Percentiles rank a stretch among this genome's conserved stretches.
Evolutionary conservation across 805 yeast species (phyloP).

Genomic region (Priceomyces haplophilus): DNA sequence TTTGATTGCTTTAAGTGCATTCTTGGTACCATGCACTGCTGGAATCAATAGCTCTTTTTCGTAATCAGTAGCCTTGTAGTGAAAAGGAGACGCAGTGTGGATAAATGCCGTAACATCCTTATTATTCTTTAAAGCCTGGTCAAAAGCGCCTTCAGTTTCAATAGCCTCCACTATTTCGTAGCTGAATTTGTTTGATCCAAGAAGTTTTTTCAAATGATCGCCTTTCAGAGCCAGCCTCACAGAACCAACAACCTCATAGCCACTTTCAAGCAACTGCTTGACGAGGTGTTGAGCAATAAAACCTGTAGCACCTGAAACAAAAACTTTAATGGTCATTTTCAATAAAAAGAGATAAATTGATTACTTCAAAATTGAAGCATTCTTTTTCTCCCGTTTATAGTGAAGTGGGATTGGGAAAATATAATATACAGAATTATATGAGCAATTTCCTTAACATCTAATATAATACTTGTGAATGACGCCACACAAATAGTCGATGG

Average conservation of each 20-base stretch:
- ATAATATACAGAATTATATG: too few species aligned
- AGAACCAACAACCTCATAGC: slow-evolving; percentile 50
- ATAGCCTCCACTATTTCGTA: slow-evolving; percentile 51
- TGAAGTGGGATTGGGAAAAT: too few species aligned
- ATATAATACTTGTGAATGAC: too few species aligned
- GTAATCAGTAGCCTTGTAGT: slow-evolving; percentile 40
- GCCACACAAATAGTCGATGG: too few species aligned
- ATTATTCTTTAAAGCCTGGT: slow-evolving; percentile 41
- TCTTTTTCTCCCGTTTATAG: too few species aligned
- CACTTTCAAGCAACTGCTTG: slow-evolving; percentile 35
- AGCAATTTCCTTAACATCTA: too few species aligned
- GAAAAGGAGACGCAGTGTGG: slow-evolving; percentile 63
- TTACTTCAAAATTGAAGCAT: too few species aligned
- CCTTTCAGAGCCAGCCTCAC: slow-evolving; percentile 47
- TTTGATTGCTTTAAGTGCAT: slow-evolving; percentile 49
- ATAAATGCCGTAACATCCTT: slow-evolving; percentile 53
- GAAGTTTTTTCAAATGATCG: slow-evolving; percentile 27
- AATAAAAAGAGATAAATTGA: background rate
- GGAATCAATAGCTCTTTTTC: slow-evolving; percentile 55
- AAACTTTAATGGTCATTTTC: slow-evolving; percentile 19
- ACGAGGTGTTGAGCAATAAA: slow-evolving; percentile 52
- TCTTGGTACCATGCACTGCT: slow-evolving; percentile 53
- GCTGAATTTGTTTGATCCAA: slow-evolving; percentile 31
- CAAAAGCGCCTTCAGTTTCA: slow-evolving; percentile 44
- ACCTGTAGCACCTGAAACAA: slow-evolving; percentile 56